These are phyloP conservation scores for Cyberlindnera amylophila DNA, from an alignment of 805 yeast species.

Conservation along the genomic window DNA sequence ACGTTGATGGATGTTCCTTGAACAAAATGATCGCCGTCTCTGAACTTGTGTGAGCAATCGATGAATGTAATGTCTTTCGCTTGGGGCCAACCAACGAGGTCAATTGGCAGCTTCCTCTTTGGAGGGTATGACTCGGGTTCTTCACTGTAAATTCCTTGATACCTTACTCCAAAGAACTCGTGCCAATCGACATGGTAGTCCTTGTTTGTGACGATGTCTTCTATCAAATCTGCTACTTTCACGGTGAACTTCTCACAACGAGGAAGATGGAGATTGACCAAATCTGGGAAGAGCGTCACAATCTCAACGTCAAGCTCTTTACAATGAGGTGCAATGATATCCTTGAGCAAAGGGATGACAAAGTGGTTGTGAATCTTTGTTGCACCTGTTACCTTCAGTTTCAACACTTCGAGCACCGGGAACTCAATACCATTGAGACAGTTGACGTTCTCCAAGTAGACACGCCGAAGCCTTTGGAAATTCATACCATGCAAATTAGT, in stretches of 20 bases:
- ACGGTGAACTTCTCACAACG: not conserved
- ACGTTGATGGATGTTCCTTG: not conserved
- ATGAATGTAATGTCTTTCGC: conserved; percentile 3
- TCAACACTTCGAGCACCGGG: conserved; percentile 2
- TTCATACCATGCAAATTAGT: conserved; percentile 2
- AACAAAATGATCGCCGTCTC: conserved; percentile 1
- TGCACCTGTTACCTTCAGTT: not conserved
- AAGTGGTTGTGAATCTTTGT: not conserved
- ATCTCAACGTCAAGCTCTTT: not conserved
- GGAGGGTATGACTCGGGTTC: not conserved
- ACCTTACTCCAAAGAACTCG: not conserved
- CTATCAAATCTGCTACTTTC: not conserved
- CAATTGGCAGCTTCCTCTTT: not conserved
- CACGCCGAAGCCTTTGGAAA: not conserved
- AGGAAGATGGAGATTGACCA: conserved; percentile 1
- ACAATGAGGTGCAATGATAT: conserved; percentile 5
- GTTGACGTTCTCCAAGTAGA: conserved; percentile 7
- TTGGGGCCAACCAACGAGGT: conserved; percentile 10
- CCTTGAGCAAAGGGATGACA: conserved; percentile 4
- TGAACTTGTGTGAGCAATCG: conserved; percentile 3
- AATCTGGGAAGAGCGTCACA: not conserved
- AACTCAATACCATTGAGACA: conserved; percentile 2
- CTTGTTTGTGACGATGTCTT: not conserved
- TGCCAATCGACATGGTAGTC: not conserved
- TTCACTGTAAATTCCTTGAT: not conserved